A percentile compares a stretch with the other conserved stretches of the same genome.
These are phyloP conservation scores for Lentinula lateritia DNA, from an alignment of 768 basidiomycete genomes.

Conservation along the genomic window DNA sequence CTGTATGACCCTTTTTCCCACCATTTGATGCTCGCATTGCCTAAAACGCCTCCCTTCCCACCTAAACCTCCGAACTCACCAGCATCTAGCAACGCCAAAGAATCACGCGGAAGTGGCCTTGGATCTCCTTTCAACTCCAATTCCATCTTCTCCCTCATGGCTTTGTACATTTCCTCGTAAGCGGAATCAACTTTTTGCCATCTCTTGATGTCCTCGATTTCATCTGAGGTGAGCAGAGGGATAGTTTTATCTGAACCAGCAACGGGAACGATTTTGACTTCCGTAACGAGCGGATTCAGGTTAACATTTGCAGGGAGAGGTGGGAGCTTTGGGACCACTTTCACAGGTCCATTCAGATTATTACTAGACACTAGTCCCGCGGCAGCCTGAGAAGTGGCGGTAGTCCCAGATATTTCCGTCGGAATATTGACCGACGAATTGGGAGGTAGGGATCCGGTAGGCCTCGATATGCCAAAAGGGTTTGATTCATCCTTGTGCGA, in stretches of 20 bases:
- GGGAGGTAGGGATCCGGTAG: conserved; percentile 3
- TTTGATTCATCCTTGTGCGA: neutral
- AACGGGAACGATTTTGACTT: conserved; percentile 57
- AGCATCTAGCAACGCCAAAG: neutral
- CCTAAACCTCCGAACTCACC: conserved; percentile 4
- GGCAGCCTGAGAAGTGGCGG: conserved; percentile 7
- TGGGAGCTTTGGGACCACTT: conserved; percentile 28
- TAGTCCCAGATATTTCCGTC: neutral
- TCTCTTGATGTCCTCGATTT: conserved; percentile 46
- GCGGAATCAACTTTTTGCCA: conserved; percentile 65
- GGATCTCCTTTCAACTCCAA: conserved; percentile 39
- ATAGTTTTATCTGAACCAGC: conserved; percentile 46
- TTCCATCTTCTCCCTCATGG: conserved; percentile 46
- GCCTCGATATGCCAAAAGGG: neutral
- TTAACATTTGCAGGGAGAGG: conserved; percentile 36
- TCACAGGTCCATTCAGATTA: conserved; percentile 11
- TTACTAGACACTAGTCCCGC: neutral
- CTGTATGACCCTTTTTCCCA: conserved; percentile 54
- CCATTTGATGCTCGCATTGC: conserved; percentile 41
- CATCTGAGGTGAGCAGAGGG: conserved; percentile 42
- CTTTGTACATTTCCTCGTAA: conserved; percentile 44
- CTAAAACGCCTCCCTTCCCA: conserved; percentile 31
- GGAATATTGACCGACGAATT: neutral
- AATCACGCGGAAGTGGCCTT: neutral
- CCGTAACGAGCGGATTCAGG: conserved; percentile 54